Evolutionary conservation across 1,284 basidiomycete species (phyloP), one percentile per base, ranked within the genome.

Genomic region (Marasmius oreades): DNA sequence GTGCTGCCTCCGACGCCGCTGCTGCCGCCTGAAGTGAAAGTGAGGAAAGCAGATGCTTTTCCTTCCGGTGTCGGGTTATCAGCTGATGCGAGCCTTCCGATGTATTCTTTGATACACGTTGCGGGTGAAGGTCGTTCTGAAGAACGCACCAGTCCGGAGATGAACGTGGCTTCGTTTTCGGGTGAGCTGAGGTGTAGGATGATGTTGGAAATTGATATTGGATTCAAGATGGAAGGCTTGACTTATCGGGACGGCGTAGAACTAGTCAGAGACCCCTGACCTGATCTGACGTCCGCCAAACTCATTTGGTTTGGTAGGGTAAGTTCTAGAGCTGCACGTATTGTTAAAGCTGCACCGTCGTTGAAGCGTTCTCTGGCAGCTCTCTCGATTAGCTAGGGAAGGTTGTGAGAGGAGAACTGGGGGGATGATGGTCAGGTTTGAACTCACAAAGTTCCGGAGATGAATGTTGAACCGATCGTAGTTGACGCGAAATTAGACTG

Each of bases 391-490:
- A 96, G 76, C 91, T 93, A 65, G 26, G 55, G 53, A 59, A 55
- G 28, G 28, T 31, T 31, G 28, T 46, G 36, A 57, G 23, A 53
- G 56, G 67, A 39, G 60, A 43, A n/a, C n/a, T n/a, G n/a, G n/a
- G n/a, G 42, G 31, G 55, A 53, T n/a, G n/a, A n/a, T n/a, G n/a
- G n/a, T n/a, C n/a, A n/a, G n/a, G n/a, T n/a, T n/a, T n/a, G 48
- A 57, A 65, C 79, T 36, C 63, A 92, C 92, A 69, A 89, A 80
- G 70, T 97, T 95, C 34, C 96, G 88, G 51, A 98, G 85, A 64
- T 93, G 87, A 33, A 95, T 78, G 63, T 92, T 88, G 72, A 95
- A 96, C 62, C 86, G 89, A 63, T 95, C 90, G 66, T 87, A 90
- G 71, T 97, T 95, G 54, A 98, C 81, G 46, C 90, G 84, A 67